phyloP scores from a whole-genome alignment of 2,329 filamentous ascomycete genomes.

The Beauveria rudraprayagi region DNA sequence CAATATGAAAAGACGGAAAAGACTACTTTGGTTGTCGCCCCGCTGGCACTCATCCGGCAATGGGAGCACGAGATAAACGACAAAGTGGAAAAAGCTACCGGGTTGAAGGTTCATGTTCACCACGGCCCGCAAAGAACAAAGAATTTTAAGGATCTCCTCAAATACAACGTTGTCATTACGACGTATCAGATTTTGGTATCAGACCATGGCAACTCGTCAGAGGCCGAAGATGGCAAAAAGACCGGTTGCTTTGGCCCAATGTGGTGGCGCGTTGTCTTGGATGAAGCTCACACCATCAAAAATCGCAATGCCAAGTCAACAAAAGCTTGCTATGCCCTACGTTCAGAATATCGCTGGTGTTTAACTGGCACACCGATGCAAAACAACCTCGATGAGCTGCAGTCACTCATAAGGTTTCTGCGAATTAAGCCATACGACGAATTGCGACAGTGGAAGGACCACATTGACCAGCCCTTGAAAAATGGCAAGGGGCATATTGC shows the following conservation, averaged over 20 bases:
- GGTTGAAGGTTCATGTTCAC: slow-evolving; percentile 77
- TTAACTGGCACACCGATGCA: slow-evolving; percentile 95
- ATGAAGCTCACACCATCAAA: slow-evolving; percentile 97
- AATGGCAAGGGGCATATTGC: slow-evolving; percentile 83
- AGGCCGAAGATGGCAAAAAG: slow-evolving; percentile 53
- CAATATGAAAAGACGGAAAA: slow-evolving; percentile 63
- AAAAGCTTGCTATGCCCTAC: slow-evolving; percentile 79
- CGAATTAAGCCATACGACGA: slow-evolving; percentile 88
- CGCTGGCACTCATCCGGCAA: slow-evolving; percentile 88
- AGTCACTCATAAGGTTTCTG: slow-evolving; percentile 87
- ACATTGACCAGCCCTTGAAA: slow-evolving; percentile 85
- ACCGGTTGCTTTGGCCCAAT: slow-evolving; percentile 82
- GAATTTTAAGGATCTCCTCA: slow-evolving; percentile 63
- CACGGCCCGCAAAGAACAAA: slow-evolving; percentile 85
- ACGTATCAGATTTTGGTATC: slow-evolving; percentile 95
- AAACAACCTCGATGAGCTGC: slow-evolving; percentile 93
- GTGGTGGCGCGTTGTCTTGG: slow-evolving; percentile 93
- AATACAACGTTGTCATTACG: slow-evolving; percentile 92
- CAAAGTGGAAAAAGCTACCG: slow-evolving; percentile 63
- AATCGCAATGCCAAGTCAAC: slow-evolving; percentile 95
- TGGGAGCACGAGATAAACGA: slow-evolving; percentile 92
- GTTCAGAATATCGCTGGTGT: slow-evolving; percentile 89
- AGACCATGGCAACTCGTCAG: slow-evolving; percentile 67
- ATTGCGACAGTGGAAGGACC: slow-evolving; percentile 77
- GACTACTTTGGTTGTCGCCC: slow-evolving; percentile 84